Percentiles rank a stretch among this genome's conserved stretches.
Conservation (phyloP, 306 rosid species). For the Dryas drummondii region DNA sequence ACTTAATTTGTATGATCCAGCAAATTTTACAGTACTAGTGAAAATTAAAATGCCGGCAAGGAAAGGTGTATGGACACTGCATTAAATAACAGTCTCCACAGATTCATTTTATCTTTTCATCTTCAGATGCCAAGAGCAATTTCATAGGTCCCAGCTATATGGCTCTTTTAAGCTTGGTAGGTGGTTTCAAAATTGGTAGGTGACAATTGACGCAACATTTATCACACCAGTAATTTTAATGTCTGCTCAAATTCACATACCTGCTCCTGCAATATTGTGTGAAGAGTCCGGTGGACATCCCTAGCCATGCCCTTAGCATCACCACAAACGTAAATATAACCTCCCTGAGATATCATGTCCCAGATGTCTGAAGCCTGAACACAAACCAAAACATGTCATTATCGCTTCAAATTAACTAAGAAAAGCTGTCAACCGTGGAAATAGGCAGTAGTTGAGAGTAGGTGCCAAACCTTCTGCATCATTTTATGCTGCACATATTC, state of each 20-base stretch:
- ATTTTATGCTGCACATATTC: slow-evolving; percentile 95
- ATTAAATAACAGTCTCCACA: background rate
- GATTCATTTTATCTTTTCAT: background rate
- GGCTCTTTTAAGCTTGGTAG: background rate
- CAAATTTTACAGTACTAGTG: background rate
- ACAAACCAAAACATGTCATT: background rate
- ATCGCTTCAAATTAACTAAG: background rate
- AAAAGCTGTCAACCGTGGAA: background rate
- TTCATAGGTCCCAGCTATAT: background rate
- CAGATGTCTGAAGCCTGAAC: slow-evolving; percentile 88
- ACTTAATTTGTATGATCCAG: background rate
- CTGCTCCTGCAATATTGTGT: slow-evolving; percentile 83
- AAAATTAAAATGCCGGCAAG: background rate
- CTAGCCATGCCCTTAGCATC: slow-evolving; percentile 99
- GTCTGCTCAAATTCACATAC: slow-evolving; percentile 30
- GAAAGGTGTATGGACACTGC: background rate
- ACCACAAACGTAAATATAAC: slow-evolving; percentile 88
- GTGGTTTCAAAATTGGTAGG: slow-evolving; percentile 12
- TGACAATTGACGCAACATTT: slow-evolving; percentile 15
- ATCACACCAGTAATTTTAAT: background rate
- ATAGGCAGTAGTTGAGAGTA: background rate
- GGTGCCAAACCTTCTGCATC: slow-evolving; percentile 68
- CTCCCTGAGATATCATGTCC: slow-evolving; percentile 82
- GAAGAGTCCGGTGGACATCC: slow-evolving; percentile 93
- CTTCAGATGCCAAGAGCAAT: background rate